These are phyloP conservation scores for Magnusiomyces magnusii DNA, from an alignment of 1,139 yeast species.

Conservation along the genomic window DNA sequence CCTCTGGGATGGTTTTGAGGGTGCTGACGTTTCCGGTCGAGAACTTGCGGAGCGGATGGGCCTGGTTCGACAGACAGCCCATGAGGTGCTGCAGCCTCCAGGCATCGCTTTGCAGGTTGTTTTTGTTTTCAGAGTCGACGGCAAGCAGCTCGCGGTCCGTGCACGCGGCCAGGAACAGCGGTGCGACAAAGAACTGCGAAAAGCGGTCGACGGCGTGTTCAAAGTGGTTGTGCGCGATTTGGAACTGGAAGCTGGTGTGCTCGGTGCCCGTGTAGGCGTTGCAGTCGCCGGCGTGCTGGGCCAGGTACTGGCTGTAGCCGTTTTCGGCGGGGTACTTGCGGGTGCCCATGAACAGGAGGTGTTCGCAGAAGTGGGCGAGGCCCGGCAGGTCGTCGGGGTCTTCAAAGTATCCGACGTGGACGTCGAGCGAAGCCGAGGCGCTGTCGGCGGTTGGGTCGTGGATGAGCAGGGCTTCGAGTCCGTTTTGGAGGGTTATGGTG, in stretches of 20 bases:
- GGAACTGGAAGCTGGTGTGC: conserved; percentile 88
- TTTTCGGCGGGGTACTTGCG: conserved; percentile 85
- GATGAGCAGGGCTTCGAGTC: conserved; percentile 65
- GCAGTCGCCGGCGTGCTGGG: conserved; percentile 59
- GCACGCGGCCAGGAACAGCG: conserved; percentile 71
- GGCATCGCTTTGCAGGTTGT: conserved; percentile 78
- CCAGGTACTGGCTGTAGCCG: conserved; percentile 70
- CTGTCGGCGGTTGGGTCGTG: conserved; percentile 83
- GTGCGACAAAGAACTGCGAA: conserved; percentile 83
- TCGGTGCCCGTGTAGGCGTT: conserved; percentile 88
- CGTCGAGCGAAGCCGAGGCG: conserved; percentile 90
- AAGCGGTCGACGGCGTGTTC: conserved; percentile 89
- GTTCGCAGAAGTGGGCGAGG: conserved; percentile 95
- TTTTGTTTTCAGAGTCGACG: conserved; percentile 95
- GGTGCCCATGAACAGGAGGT: conserved; percentile 92
- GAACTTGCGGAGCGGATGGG: conserved; percentile 65
- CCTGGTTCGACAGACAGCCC: conserved; percentile 59
- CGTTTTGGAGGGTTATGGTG: conserved; percentile 56
- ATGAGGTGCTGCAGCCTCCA: conserved; percentile 89
- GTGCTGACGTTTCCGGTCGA: conserved; percentile 67
- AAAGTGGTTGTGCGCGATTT: conserved; percentile 64
- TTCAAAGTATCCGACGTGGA: conserved; percentile 80
- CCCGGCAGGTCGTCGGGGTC: conserved; percentile 75
- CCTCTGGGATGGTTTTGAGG: conserved; percentile 47
- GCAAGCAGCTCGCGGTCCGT: conserved; percentile 91